phyloP scores from a whole-genome alignment of 225 moss, liverwort and hornwort species.

The Antitrichia curtipendula region DNA sequence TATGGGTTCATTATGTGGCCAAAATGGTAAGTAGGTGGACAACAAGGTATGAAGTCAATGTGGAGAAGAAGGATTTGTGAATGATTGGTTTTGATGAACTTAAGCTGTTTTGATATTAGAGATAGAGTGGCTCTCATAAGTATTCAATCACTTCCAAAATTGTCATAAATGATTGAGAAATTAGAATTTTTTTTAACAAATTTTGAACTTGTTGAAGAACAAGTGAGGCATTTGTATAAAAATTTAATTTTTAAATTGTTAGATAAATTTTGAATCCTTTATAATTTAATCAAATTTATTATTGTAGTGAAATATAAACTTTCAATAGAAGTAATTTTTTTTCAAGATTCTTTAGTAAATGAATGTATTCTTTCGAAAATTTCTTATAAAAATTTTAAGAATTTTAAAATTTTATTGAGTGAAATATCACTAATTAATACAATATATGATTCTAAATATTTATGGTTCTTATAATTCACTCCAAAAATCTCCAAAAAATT shows the following conservation, averaged over 20 bases:
- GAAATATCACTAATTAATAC: not conserved
- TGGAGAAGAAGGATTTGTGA: not conserved
- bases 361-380: not conserved
- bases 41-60: not conserved
- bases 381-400: rapidly evolving
- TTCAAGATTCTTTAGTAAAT: not conserved
- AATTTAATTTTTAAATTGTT: not conserved
- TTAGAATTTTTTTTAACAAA: too few relatives aligned
- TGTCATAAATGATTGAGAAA: not conserved
- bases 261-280: not conserved
- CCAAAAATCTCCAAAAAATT: not conserved
- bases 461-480: rapidly evolving
- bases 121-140: not conserved
- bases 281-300: not conserved
- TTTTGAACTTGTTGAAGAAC: not conserved
- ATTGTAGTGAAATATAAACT: not conserved
- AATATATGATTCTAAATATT: too few relatives aligned
- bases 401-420: not conserved
- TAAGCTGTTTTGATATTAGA: too few relatives aligned
- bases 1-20: not conserved
- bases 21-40: too few relatives aligned
- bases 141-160: not conserved
- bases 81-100: too few relatives aligned
- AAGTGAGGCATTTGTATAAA: not conserved
- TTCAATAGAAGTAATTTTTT: not conserved